A percentile compares a stretch with the other conserved stretches of the same genome.
phyloP scores from a whole-genome alignment of 306 rosid genomes.

The Crataegus laevigata region DNA sequence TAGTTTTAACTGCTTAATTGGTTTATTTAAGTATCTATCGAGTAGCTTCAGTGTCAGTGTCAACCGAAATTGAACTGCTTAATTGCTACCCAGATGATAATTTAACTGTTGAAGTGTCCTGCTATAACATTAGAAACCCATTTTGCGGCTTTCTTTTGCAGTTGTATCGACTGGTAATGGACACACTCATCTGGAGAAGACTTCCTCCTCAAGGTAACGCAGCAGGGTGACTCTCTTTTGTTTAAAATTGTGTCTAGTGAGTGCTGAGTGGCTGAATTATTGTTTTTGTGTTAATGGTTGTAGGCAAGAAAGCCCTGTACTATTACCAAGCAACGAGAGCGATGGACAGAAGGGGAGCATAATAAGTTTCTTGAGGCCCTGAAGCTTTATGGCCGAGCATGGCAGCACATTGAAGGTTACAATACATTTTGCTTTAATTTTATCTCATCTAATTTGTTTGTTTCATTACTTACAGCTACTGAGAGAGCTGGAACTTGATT shows the following conservation, averaged over 20 bases:
- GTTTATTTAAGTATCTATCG: not conserved
- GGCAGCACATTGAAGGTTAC: constrained; percentile 97
- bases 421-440: not conserved
- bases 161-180: constrained; percentile 53
- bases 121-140: too few relatives aligned
- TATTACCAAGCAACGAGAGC: constrained; percentile 88
- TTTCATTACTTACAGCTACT: constrained; percentile 11
- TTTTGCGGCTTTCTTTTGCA: constrained; percentile 25
- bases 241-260: not conserved
- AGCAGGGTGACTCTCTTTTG: constrained; percentile 1
- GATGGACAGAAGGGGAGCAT: constrained; percentile 98
- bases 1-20: too few relatives aligned
- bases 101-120: constrained; percentile 58
- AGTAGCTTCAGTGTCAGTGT: not conserved
- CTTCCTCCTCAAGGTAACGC: constrained; percentile 55
- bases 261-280: constrained; percentile 14
- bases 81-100: constrained; percentile 29
- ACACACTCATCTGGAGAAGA: constrained; percentile 76
- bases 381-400: constrained; percentile 92
- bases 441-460: not conserved
- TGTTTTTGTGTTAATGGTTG: constrained; percentile 20
- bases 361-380: constrained; percentile 80
- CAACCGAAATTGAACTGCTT: constrained; percentile 31
- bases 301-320: constrained; percentile 89
- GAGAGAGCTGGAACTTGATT: not conserved